phyloP scores from a whole-genome alignment of 2,329 filamentous ascomycete genomes.

The Claviceps quebecensis region DNA sequence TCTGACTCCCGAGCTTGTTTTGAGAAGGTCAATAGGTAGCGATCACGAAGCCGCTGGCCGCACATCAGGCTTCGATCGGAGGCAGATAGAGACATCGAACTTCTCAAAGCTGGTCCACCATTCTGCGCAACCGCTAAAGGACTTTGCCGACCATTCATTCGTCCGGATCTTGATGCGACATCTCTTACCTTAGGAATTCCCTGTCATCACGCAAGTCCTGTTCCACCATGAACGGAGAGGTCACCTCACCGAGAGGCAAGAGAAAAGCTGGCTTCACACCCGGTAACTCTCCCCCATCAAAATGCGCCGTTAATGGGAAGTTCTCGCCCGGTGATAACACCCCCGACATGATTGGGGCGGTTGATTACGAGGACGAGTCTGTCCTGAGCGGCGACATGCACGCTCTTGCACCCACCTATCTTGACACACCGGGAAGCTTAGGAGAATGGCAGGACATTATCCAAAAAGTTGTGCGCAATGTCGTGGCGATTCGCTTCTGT shows the following conservation, averaged over 20 bases:
- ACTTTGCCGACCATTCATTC: neutral
- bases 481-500: constrained; percentile 98
- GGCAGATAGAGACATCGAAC: neutral
- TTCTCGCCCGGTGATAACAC: constrained; percentile 36
- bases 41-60: neutral
- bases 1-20: constrained; percentile 6
- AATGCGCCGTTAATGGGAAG: constrained; percentile 31
- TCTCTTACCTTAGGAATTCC: neutral
- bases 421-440: constrained; percentile 24
- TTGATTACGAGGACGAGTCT: constrained; percentile 26
- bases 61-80: neutral
- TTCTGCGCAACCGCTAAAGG: neutral
- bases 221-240: constrained; percentile 29
- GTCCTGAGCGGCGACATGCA: constrained; percentile 28
- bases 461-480: constrained; percentile 83
- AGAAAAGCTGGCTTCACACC: constrained; percentile 35
- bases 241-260: constrained; percentile 30
- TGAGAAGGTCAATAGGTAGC: neutral
- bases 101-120: neutral
- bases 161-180: constrained; percentile 5
- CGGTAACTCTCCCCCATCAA: constrained; percentile 21
- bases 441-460: constrained; percentile 90
- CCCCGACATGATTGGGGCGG: constrained; percentile 24
- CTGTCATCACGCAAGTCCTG: neutral
- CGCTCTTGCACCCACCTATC: constrained; percentile 19